Conservation (phyloP, 1,139 yeast species). For the Suhomyces bribrorum region DNA sequence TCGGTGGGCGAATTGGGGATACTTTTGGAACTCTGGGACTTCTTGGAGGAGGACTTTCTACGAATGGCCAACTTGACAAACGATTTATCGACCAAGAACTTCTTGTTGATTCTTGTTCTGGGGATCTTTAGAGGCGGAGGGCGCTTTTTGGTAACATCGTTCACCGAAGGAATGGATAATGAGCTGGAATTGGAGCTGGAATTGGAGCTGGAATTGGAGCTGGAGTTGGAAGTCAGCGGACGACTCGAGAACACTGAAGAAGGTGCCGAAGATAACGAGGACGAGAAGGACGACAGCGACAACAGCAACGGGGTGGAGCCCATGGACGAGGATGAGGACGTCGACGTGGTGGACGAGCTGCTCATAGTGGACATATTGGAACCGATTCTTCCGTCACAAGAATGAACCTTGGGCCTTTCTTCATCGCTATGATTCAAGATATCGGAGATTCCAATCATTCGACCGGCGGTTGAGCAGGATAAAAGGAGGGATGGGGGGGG, state of each 20-base stretch:
- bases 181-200: background rate
- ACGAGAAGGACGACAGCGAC: background rate
- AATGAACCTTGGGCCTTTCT: background rate
- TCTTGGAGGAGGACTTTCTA: conserved; percentile 32
- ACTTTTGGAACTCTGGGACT: conserved; percentile 10
- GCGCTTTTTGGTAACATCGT: background rate
- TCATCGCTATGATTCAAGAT: conserved; percentile 16
- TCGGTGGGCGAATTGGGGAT: no score
- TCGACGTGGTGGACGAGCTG: background rate
- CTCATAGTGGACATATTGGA: background rate
- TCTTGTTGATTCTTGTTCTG: conserved; percentile 26
- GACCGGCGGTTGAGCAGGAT: no score
- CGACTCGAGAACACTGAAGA: background rate
- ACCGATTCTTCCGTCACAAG: background rate
- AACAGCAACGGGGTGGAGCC: background rate
- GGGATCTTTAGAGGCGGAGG: conserved; percentile 15
- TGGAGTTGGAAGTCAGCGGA: background rate
- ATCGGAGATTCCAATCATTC: conserved; percentile 18
- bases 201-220: background rate
- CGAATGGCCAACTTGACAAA: conserved; percentile 45
- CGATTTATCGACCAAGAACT: conserved; percentile 21
- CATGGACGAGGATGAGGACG: background rate
- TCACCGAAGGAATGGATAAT: background rate
- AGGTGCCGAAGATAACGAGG: background rate
- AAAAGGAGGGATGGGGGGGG: no score